These are phyloP conservation scores for Trichosporon asahii DNA, from an alignment of 1,284 basidiomycete species.

Conservation along the genomic window DNA sequence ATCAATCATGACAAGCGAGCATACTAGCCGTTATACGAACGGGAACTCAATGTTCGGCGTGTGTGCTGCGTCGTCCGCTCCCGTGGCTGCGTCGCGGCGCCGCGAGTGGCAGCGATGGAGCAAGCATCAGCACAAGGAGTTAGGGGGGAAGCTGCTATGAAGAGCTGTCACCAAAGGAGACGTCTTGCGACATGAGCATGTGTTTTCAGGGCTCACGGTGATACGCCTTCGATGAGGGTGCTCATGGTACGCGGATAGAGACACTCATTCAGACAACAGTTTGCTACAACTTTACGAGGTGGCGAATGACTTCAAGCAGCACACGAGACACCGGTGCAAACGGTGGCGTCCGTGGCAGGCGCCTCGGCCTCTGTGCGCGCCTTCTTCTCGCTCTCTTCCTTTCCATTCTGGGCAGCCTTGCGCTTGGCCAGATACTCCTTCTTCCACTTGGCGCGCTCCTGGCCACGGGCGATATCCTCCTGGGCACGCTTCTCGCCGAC, in stretches of 20 bases:
- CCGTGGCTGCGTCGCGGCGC: not conserved
- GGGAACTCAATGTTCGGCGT: not conserved
- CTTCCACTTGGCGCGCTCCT: not conserved
- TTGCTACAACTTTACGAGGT: not conserved
- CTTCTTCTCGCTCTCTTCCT: not conserved
- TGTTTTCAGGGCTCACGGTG: no score
- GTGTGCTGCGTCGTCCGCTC: not conserved
- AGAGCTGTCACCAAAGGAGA: no score
- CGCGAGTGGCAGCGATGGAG: not conserved
- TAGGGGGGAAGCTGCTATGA: no score
- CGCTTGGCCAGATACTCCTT: not conserved
- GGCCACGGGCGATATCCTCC: not conserved
- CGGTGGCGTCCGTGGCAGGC: not conserved
- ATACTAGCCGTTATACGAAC: constrained; percentile 4
- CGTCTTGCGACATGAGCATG: no score
- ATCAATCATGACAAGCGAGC: not conserved
- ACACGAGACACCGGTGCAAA: not conserved
- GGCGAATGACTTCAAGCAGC: not conserved
- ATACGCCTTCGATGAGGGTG: no score
- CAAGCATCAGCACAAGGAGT: no score
- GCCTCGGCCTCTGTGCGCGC: not conserved
- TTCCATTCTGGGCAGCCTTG: not conserved
- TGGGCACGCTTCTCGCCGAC: not conserved
- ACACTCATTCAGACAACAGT: not conserved
- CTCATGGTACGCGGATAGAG: no score